These are phyloP conservation scores for Diplodia sapinea DNA, from an alignment of 2,329 filamentous ascomycete species.

Conservation along the genomic window DNA sequence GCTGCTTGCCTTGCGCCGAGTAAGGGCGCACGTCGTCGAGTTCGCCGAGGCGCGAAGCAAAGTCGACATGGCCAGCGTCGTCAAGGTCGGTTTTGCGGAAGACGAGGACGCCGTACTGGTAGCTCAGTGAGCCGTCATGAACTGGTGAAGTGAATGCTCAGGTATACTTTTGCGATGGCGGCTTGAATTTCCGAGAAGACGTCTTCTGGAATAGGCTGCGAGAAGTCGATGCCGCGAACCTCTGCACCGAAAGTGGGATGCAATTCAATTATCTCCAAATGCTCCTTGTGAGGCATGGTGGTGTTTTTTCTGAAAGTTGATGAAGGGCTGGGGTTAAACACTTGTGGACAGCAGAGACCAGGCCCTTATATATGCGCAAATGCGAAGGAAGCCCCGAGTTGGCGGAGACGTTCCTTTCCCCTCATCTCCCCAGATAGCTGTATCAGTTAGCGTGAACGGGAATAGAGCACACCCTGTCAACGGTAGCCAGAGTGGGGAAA, in stretches of 20 bases:
- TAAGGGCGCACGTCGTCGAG: conserved; percentile 62
- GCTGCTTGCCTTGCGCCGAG: conserved; percentile 53
- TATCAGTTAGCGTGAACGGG: not conserved
- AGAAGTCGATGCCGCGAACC: conserved; percentile 47
- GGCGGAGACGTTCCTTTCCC: not conserved
- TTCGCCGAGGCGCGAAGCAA: conserved; percentile 59
- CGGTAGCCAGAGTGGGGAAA: not conserved
- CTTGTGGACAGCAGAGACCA: too few species aligned
- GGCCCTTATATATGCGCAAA: not conserved
- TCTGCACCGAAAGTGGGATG: conserved; percentile 50
- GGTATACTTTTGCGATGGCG: conserved; percentile 45
- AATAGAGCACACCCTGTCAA: not conserved
- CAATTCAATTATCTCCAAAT: conserved; percentile 43
- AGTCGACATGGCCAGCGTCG: conserved; percentile 59
- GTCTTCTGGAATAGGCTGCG: conserved; percentile 40
- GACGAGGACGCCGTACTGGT: conserved; percentile 60
- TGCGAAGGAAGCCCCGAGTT: not conserved
- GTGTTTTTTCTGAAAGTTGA: not conserved
- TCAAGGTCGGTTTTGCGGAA: conserved; percentile 59
- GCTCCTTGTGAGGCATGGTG: conserved; percentile 24
- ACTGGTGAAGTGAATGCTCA: not conserved
- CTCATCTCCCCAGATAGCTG: not conserved
- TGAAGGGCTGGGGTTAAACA: not conserved
- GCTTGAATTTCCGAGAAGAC: conserved; percentile 46
- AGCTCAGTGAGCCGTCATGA: not conserved